These are phyloP conservation scores for Acanthamoeba polyphaga DNA, from an alignment of 208 protist species.

Conservation along the genomic window DNA sequence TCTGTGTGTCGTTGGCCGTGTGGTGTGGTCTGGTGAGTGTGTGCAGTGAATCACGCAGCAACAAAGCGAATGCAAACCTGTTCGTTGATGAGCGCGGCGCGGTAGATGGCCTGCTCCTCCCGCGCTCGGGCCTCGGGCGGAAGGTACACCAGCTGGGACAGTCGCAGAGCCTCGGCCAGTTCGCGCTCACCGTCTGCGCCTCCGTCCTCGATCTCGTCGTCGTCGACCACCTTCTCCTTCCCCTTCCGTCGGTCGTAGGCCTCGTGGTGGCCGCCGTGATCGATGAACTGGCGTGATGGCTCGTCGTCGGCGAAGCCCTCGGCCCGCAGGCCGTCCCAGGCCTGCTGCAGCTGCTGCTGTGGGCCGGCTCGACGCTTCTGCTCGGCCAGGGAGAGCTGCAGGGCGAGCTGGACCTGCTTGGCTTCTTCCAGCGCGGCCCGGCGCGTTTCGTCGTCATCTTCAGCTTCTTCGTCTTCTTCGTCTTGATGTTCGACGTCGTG, in stretches of 20 bases:
- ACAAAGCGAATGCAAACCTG: slow-evolving; percentile 30
- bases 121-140: background rate
- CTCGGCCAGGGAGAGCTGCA: background rate
- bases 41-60: no score
- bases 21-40: no score
- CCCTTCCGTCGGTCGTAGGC: no score
- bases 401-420: slow-evolving; percentile 26
- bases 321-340: background rate
- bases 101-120: slow-evolving; percentile 42
- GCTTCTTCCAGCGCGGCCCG: background rate
- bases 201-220: background rate
- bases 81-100: slow-evolving; percentile 23
- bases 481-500: background rate
- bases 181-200: background rate
- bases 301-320: background rate
- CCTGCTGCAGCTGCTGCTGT: background rate
- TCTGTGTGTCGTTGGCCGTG: background rate
- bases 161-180: background rate
- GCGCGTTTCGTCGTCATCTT: background rate
- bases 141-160: background rate
- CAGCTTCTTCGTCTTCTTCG: background rate
- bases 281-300: background rate
- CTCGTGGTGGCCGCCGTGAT: no score
- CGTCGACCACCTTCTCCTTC: background rate
- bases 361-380: background rate